These are phyloP conservation scores for Botrytis elliptica DNA, from an alignment of 2,329 filamentous ascomycete genomes.

Conservation along the genomic window DNA sequence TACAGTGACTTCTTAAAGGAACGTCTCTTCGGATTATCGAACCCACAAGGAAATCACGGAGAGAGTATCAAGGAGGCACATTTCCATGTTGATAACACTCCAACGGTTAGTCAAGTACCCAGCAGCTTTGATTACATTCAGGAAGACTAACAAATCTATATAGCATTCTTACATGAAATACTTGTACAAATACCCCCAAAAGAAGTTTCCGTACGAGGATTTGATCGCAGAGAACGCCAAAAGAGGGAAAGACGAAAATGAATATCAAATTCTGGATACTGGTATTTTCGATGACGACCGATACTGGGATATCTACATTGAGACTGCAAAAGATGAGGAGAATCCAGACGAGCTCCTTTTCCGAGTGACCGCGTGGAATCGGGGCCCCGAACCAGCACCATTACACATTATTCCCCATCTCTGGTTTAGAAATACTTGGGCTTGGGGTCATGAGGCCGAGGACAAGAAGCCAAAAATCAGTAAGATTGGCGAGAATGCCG, in stretches of 20 bases:
- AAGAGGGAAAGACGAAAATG: constrained; percentile 71
- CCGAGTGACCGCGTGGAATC: constrained; percentile 93
- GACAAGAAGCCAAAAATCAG: constrained; percentile 79
- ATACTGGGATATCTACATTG: constrained; percentile 97
- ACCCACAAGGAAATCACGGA: constrained; percentile 95
- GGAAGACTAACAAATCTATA: constrained; percentile 25
- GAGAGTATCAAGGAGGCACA: constrained; percentile 96
- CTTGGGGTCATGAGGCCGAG: constrained; percentile 77
- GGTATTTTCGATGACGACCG: constrained; percentile 82
- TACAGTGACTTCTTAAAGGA: constrained; percentile 87
- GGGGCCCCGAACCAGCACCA: constrained; percentile 84
- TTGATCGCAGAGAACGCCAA: constrained; percentile 80
- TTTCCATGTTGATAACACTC: constrained; percentile 94
- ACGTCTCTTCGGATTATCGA: constrained; percentile 89
- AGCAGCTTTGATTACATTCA: background rate
- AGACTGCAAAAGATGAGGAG: constrained; percentile 91
- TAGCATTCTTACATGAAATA: constrained; percentile 99
- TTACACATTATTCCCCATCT: constrained; percentile 92
- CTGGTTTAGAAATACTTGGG: constrained; percentile 98
- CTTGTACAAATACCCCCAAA: constrained; percentile 95
- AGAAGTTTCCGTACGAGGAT: constrained; percentile 87
- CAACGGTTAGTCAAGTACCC: constrained; percentile 42
- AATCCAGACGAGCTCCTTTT: constrained; percentile 90
- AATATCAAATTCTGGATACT: constrained; percentile 91
- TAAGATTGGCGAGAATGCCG: constrained; percentile 62